Percentiles rank a stretch among this genome's conserved stretches.
These are phyloP conservation scores for Candida pseudoglaebosa DNA, from an alignment of 805 yeast genomes.

Conservation along the genomic window DNA sequence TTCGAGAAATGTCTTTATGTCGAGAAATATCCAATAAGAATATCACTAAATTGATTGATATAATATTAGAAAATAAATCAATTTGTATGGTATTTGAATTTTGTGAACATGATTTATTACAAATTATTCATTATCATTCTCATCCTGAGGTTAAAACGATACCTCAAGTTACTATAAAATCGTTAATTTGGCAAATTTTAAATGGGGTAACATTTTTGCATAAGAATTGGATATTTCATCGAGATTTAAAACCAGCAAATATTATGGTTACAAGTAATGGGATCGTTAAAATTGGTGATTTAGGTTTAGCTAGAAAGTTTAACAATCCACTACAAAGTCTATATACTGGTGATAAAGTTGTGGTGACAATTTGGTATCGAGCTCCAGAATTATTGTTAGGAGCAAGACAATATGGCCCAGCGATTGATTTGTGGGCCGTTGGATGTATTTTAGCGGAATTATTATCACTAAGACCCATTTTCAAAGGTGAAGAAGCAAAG, in stretches of 20 bases:
- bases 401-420: conserved; percentile 87
- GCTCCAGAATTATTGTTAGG: conserved; percentile 92
- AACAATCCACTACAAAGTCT: conserved; percentile 82
- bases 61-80: conserved; percentile 79
- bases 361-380: conserved; percentile 95
- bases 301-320: conserved; percentile 86
- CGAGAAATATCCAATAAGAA: conserved; percentile 80
- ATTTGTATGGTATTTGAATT: conserved; percentile 94
- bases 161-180: conserved; percentile 74
- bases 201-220: conserved; percentile 90
- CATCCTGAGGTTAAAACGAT: conserved; percentile 81
- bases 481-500: conserved; percentile 97
- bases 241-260: conserved; percentile 96
- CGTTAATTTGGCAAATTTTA: conserved; percentile 86
- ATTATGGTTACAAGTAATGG: conserved; percentile 92
- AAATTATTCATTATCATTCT: conserved; percentile 89
- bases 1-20: conserved; percentile 93
- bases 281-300: conserved; percentile 91
- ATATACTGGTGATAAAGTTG: conserved; percentile 91
- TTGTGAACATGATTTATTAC: conserved; percentile 93
- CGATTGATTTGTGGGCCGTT: conserved; percentile 92
- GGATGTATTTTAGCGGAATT: conserved; percentile 94
- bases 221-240: conserved; percentile 92
- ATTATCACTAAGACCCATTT: conserved; percentile 82
- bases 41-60: conserved; percentile 75